Conservation (phyloP, 2,329 filamentous ascomycete species). For the Xylariaceae sp. region DNA sequence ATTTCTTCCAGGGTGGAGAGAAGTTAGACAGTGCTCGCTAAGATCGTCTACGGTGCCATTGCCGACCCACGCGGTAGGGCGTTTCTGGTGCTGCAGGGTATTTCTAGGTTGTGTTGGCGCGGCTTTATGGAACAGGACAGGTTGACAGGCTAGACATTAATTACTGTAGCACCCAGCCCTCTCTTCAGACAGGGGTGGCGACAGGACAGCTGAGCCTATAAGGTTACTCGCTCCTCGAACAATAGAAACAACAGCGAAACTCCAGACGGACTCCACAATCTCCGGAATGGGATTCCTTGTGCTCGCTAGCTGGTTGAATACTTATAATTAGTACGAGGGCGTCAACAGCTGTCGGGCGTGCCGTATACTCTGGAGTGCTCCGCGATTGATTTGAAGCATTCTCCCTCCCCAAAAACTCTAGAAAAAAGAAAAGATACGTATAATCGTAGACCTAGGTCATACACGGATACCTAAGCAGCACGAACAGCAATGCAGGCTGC, state of each 20-base stretch:
- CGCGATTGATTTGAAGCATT: neutral
- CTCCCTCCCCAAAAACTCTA: no score
- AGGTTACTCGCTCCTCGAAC: slow-evolving; percentile 31
- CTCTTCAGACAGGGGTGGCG: slow-evolving; percentile 23
- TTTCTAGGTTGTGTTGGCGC: slow-evolving; percentile 1
- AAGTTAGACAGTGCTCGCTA: slow-evolving; percentile 10
- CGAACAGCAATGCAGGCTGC: neutral
- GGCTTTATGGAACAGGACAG: slow-evolving; percentile 29
- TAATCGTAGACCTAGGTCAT: no score
- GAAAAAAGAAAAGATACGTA: no score
- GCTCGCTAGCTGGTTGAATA: slow-evolving; percentile 2
- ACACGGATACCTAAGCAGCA: no score
- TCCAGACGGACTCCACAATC: slow-evolving; percentile 37
- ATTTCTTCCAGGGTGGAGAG: neutral
- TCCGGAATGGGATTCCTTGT: slow-evolving; percentile 29
- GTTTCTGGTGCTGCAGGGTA: slow-evolving; percentile 35
- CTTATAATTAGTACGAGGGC: slow-evolving; percentile 18
- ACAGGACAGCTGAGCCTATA: slow-evolving; percentile 37
- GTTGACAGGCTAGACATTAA: slow-evolving; percentile 35
- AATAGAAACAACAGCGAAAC: slow-evolving; percentile 40
- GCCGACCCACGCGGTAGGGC: slow-evolving; percentile 37
- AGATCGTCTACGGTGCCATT: slow-evolving; percentile 15
- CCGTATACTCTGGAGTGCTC: neutral
- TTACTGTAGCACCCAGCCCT: slow-evolving; percentile 31
- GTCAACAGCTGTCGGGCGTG: neutral